Evolutionary conservation across 2,329 filamentous ascomycete species (phyloP).

Genomic region (Dactylonectria estremocensis): DNA sequence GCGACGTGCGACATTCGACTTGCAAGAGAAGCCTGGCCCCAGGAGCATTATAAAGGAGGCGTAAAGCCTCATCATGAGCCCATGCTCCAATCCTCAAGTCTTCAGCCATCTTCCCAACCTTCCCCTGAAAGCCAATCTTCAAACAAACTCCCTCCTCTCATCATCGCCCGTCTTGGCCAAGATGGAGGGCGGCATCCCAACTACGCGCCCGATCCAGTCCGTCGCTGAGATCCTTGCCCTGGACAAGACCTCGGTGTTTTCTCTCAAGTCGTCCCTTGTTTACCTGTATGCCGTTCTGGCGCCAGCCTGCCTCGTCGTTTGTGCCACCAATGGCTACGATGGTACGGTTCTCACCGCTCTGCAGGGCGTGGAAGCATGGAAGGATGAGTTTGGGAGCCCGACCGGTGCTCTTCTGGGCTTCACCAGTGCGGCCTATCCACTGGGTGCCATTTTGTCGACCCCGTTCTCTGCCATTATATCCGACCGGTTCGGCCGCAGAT

Average conservation of each 20-base stretch:
- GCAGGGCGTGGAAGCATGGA: conserved; percentile 57
- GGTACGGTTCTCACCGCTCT: conserved; percentile 64
- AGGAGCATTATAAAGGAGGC: conserved; percentile 4
- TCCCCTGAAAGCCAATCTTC: background rate
- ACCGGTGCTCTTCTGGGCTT: conserved; percentile 50
- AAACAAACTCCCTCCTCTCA: background rate
- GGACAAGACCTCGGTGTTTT: conserved; percentile 27
- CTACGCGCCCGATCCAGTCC: conserved; percentile 15
- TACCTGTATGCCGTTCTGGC: conserved; percentile 33
- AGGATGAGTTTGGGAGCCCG: conserved; percentile 54
- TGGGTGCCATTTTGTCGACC: conserved; percentile 59
- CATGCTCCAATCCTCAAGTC: conserved; percentile 1
- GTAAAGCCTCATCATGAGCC: background rate
- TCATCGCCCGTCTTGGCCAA: background rate
- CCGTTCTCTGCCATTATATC: conserved; percentile 48
- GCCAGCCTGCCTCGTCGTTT: conserved; percentile 36
- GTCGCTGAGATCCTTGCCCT: conserved; percentile 34
- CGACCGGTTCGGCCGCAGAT: conserved; percentile 48
- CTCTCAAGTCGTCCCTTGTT: conserved; percentile 25
- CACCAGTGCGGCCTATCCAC: conserved; percentile 60
- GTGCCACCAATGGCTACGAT: conserved; percentile 63
- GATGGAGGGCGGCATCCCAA: conserved; percentile 18
- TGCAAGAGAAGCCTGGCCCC: background rate
- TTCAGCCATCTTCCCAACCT: background rate
- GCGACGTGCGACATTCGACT: conserved; percentile 3